phyloP scores from a whole-genome alignment of 257 asterid species.

The Penstemon eatonii region DNA sequence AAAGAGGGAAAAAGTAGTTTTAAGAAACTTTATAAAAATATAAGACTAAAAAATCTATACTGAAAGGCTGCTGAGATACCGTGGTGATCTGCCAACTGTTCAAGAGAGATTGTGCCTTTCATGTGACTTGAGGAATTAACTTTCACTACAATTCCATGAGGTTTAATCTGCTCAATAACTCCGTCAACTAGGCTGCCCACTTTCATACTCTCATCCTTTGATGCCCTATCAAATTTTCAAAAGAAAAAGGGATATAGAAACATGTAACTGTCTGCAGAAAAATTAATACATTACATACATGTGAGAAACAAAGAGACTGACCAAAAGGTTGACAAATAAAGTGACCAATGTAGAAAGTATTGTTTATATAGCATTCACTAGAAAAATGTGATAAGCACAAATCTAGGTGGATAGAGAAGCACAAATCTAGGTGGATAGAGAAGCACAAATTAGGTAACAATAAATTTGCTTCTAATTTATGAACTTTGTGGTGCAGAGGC shows the following conservation, averaged over 20 bases:
- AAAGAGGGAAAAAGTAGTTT: not conserved
- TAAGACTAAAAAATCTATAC: too few species aligned
- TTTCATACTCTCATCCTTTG: constrained; percentile 48
- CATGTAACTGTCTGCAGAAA: constrained; percentile 16
- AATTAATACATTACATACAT: not conserved
- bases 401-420: not conserved
- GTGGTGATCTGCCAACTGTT: constrained; percentile 88
- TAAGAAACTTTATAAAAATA: constrained; percentile 11
- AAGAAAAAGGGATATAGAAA: constrained; percentile 1
- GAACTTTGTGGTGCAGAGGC: constrained; percentile 8
- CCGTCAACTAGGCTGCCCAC: constrained; percentile 87
- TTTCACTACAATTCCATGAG: constrained; percentile 54
- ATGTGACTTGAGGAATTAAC: constrained; percentile 50
- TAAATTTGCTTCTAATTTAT: not conserved
- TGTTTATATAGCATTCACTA: not conserved
- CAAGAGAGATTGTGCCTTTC: constrained; percentile 74
- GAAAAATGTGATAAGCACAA: constrained; percentile 7
- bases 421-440: not conserved
- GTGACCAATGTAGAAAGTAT: not conserved
- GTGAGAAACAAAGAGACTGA: not conserved
- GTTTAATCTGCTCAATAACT: constrained; percentile 66
- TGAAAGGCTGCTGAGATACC: constrained; percentile 41
- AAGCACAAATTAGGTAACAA: not conserved
- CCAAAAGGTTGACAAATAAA: not conserved
- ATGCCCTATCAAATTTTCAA: constrained; percentile 42